These are phyloP conservation scores for Carpinus viminea DNA, from an alignment of 306 rosid species.

Conservation along the genomic window DNA sequence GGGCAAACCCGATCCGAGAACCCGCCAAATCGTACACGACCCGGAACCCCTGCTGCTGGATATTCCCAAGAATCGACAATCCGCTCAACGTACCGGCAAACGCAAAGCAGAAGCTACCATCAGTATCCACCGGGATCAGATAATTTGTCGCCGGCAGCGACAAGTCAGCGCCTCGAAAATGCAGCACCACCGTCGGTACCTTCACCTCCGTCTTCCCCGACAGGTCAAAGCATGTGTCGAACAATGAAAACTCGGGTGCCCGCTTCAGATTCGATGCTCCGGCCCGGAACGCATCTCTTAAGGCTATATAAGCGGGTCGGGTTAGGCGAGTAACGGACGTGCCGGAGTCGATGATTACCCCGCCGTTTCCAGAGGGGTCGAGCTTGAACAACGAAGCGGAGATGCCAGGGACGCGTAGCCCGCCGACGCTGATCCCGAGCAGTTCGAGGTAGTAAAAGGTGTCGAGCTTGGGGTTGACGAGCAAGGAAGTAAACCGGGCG, in stretches of 20 bases:
- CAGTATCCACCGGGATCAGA: slow-evolving; percentile 79
- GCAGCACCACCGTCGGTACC: slow-evolving; percentile 86
- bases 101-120: slow-evolving; percentile 88
- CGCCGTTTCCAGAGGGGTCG: slow-evolving; percentile 73
- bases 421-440: slow-evolving; percentile 79
- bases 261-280: slow-evolving; percentile 60
- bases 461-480: slow-evolving; percentile 70
- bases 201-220: slow-evolving; percentile 73
- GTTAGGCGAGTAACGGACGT: slow-evolving; percentile 87
- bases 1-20: slow-evolving; percentile 87
- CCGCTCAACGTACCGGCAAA: slow-evolving; percentile 88
- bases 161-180: slow-evolving; percentile 76
- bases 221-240: slow-evolving; percentile 85
- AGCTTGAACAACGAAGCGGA: slow-evolving; percentile 62
- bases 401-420: slow-evolving; percentile 60
- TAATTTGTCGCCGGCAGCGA: slow-evolving; percentile 81
- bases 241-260: slow-evolving; percentile 79
- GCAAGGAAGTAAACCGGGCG: slow-evolving; percentile 76
- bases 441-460: slow-evolving; percentile 86
- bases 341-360: slow-evolving; percentile 87
- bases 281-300: slow-evolving; percentile 65
- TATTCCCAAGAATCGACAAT: slow-evolving; percentile 85
- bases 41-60: slow-evolving; percentile 96
- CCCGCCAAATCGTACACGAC: slow-evolving; percentile 69
- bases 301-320: slow-evolving; percentile 63